A percentile compares a stretch with the other conserved stretches of the same genome.
phyloP scores from a whole-genome alignment of 441 rosid species.

The Pelargonium exstipulatum region DNA sequence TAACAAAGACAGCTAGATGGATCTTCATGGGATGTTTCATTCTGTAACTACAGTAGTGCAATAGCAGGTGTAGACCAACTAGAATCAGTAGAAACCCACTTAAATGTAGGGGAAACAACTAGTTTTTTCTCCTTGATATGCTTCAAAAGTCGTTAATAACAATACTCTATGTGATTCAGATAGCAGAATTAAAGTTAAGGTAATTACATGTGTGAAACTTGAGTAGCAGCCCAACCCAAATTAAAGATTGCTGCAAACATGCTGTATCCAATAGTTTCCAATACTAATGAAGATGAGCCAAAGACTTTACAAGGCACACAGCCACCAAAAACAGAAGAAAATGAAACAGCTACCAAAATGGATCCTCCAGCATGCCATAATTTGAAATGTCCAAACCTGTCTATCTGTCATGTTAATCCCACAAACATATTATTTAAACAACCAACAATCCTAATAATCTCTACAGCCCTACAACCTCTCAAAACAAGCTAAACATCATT shows the following conservation, averaged over 20 bases:
- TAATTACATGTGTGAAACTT: constrained; percentile 93
- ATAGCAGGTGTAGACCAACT: too few species aligned
- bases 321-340: constrained; percentile 94
- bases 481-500: background rate
- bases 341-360: constrained; percentile 78
- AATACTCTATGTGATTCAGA: background rate
- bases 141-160: background rate
- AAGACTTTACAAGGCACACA: constrained; percentile 75
- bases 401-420: constrained; percentile 48
- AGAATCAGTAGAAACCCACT: background rate
- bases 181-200: constrained; percentile 4
- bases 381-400: constrained; percentile 97
- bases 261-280: constrained; percentile 78
- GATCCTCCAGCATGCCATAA: constrained; percentile 95
- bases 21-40: too few species aligned
- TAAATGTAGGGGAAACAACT: background rate
- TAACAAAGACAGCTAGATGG: too few species aligned
- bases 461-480: background rate
- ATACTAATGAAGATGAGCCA: constrained; percentile 31
- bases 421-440: constrained; percentile 6
- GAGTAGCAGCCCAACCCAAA: constrained; percentile 97
- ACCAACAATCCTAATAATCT: constrained; percentile 1
- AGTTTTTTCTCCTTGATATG: background rate
- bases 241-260: constrained; percentile 87
- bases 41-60: too few species aligned